Evolutionary conservation across 352 stramenopile species (phyloP).

Genomic region (Globisporangium perplexum): DNA sequence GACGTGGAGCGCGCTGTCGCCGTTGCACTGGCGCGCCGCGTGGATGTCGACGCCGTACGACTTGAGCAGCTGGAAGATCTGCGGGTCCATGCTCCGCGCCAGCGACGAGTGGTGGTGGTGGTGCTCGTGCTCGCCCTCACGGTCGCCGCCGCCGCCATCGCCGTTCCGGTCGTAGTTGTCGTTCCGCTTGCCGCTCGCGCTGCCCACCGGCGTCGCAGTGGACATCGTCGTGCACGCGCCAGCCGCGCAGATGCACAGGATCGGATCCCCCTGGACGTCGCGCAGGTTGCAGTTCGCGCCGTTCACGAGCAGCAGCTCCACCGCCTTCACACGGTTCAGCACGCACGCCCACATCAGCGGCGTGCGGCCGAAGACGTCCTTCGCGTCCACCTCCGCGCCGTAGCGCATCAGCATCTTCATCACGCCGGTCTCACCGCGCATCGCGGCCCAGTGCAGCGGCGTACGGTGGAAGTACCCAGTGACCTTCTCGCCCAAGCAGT

Average conservation of each 20-base stretch:
- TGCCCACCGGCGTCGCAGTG: constrained; percentile 3
- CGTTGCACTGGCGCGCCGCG: constrained; percentile 48
- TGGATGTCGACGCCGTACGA: constrained; percentile 46
- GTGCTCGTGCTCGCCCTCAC: constrained; percentile 17
- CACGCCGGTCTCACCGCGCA: constrained; percentile 52
- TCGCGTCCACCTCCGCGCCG: constrained; percentile 45
- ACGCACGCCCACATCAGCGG: constrained; percentile 67
- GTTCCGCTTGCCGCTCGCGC: not conserved
- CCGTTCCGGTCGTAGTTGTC: constrained; percentile 18
- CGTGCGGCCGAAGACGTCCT: constrained; percentile 67
- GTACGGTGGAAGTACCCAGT: constrained; percentile 61
- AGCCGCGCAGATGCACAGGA: constrained; percentile 63
- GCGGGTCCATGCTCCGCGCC: constrained; percentile 33
- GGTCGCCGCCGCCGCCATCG: constrained; percentile 18
- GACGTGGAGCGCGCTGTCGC: constrained; percentile 71
- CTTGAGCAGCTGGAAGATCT: constrained; percentile 50
- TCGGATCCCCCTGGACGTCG: constrained; percentile 54
- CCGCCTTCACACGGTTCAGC: constrained; percentile 54
- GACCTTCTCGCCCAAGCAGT: constrained; percentile 67
- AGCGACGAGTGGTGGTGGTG: constrained; percentile 18
- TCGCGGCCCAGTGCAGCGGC: constrained; percentile 76
- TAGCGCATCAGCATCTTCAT: constrained; percentile 62
- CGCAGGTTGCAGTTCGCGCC: constrained; percentile 53
- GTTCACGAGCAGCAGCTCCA: constrained; percentile 47
- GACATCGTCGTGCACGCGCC: constrained; percentile 25